phyloP scores from a whole-genome alignment of 805 yeast species.

The Kuraishia ogatae region DNA sequence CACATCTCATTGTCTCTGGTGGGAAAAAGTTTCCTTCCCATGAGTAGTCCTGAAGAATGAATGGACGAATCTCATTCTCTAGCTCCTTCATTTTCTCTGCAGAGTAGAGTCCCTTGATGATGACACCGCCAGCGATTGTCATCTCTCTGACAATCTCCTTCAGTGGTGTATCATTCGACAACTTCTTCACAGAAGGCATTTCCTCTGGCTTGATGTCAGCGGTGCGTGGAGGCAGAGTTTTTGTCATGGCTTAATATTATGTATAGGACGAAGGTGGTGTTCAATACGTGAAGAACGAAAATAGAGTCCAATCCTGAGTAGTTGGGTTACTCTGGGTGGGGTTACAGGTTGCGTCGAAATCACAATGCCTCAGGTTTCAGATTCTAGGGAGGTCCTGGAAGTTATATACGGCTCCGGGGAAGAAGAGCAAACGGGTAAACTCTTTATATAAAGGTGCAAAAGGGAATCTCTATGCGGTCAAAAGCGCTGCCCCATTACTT shows the following conservation, averaged over 20 bases:
- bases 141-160: neutral
- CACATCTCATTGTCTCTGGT: constrained; percentile 13
- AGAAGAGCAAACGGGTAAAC: neutral
- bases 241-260: neutral
- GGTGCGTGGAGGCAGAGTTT: constrained; percentile 1
- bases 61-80: constrained; percentile 11
- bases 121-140: constrained; percentile 2
- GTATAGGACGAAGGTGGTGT: neutral
- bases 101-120: neutral
- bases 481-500: neutral
- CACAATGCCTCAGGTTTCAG: too few species aligned
- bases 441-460: neutral
- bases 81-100: constrained; percentile 1
- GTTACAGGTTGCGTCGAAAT: too few species aligned
- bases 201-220: constrained; percentile 1
- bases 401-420: neutral
- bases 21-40: constrained; percentile 19
- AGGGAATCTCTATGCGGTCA: neutral
- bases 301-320: neutral
- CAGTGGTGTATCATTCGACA: neutral
- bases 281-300: neutral
- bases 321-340: too few species aligned
- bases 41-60: constrained; percentile 10
- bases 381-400: neutral
- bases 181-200: neutral